phyloP scores from a whole-genome alignment of 257 asterid species.

The Paraleonurus japonicus region DNA sequence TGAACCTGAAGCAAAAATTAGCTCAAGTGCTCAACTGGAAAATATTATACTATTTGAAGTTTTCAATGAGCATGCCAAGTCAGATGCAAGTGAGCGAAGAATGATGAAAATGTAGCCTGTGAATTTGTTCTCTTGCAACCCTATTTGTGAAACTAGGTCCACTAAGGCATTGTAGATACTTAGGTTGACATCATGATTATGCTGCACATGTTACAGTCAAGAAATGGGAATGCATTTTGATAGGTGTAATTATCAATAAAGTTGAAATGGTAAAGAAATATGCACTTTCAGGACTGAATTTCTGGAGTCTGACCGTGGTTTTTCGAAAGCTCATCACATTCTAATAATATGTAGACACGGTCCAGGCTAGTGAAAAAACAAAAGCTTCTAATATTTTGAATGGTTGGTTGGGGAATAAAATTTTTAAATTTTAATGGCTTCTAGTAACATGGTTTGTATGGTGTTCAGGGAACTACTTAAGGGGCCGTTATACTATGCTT shows the following conservation, averaged over 20 bases:
- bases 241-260: background rate
- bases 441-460: slow-evolving; percentile 17
- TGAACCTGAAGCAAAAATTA: background rate
- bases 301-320: background rate
- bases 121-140: background rate
- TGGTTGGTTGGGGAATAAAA: background rate
- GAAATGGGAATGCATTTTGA: background rate
- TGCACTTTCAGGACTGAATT: background rate
- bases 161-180: slow-evolving; percentile 7
- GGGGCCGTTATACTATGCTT: slow-evolving; percentile 90
- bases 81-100: background rate
- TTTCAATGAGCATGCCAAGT: background rate
- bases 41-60: background rate
- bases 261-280: slow-evolving; percentile 15
- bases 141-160: background rate
- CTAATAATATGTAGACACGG: too few species aligned
- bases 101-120: background rate
- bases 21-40: background rate
- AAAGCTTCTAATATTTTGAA: background rate
- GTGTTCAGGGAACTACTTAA: slow-evolving; percentile 82
- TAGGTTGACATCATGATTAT: background rate
- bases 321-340: background rate
- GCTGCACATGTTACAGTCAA: background rate
- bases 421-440: slow-evolving; percentile 17
- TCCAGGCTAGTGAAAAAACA: too few species aligned